phyloP scores from a whole-genome alignment of 1,284 basidiomycete species.

The Earliella scabrosa region DNA sequence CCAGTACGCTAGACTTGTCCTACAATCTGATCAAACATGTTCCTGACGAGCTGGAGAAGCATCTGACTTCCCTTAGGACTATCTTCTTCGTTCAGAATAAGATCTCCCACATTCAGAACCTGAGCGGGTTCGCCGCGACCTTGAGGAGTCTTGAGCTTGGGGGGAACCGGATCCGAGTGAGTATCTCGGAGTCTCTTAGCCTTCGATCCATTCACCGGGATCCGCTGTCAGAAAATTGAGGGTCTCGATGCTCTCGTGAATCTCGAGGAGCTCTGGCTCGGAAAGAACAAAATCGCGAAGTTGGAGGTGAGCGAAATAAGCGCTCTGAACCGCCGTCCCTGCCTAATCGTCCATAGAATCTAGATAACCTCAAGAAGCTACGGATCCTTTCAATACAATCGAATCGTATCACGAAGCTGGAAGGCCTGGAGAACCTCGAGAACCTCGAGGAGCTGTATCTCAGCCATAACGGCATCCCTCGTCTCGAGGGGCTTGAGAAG shows the following conservation, averaged over 20 bases:
- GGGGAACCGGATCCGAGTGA: constrained; percentile 87
- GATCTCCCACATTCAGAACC: constrained; percentile 78
- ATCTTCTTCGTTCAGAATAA: constrained; percentile 98
- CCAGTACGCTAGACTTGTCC: constrained; percentile 91
- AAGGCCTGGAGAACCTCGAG: constrained; percentile 74
- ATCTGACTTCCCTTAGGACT: constrained; percentile 68
- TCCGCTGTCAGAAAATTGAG: constrained; percentile 80
- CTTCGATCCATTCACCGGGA: neutral
- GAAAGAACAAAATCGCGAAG: constrained; percentile 95
- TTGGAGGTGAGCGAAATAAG: constrained; percentile 63
- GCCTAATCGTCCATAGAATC: constrained; percentile 43
- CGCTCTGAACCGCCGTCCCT: neutral
- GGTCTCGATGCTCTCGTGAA: constrained; percentile 82
- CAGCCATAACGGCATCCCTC: constrained; percentile 90
- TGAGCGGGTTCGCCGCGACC: constrained; percentile 62
- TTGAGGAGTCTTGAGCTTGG: constrained; percentile 90
- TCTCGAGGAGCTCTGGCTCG: constrained; percentile 94
- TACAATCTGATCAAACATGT: constrained; percentile 88
- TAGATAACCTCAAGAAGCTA: constrained; percentile 71
- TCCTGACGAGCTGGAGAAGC: constrained; percentile 61
- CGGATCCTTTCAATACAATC: constrained; percentile 90
- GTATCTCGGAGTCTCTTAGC: constrained; percentile 19
- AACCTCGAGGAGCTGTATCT: constrained; percentile 92
- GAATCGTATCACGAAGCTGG: constrained; percentile 90
- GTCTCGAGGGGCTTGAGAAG: constrained; percentile 85